phyloP scores from a whole-genome alignment of 2,329 filamentous ascomycete genomes.

The Ascochyta clinopodiicola region DNA sequence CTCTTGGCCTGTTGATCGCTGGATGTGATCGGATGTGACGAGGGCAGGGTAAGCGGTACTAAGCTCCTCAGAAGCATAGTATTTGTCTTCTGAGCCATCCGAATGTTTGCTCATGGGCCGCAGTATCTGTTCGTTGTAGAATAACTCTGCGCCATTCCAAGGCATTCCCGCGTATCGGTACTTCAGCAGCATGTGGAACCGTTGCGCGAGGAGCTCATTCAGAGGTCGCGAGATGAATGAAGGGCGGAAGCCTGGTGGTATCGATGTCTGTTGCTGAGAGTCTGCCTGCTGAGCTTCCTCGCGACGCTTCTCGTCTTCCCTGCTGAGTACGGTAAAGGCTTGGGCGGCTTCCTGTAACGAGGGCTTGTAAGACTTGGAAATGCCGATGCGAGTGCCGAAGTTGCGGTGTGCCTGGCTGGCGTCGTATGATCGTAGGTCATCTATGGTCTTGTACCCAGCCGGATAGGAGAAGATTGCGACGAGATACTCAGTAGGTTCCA shows the following conservation, averaged over 20 bases:
- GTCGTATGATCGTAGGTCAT: slow-evolving; percentile 58
- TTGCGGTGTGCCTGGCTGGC: slow-evolving; percentile 42
- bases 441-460: slow-evolving; percentile 66
- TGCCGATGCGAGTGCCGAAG: slow-evolving; percentile 71
- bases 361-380: slow-evolving; percentile 76
- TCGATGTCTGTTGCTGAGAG: slow-evolving; percentile 19
- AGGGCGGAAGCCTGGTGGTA: slow-evolving; percentile 54
- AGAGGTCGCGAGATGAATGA: slow-evolving; percentile 77
- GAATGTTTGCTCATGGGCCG: slow-evolving; percentile 32
- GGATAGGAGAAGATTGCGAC: slow-evolving; percentile 73
- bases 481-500: slow-evolving; percentile 71
- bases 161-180: slow-evolving; percentile 62
- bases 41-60: slow-evolving; percentile 52
- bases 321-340: slow-evolving; percentile 56
- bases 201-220: slow-evolving; percentile 69
- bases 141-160: slow-evolving; percentile 73
- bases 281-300: slow-evolving; percentile 29
- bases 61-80: slow-evolving; percentile 45
- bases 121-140: slow-evolving; percentile 56
- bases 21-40: slow-evolving; percentile 60
- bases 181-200: slow-evolving; percentile 68
- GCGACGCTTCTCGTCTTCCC: slow-evolving; percentile 37
- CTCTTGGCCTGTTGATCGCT: slow-evolving; percentile 34
- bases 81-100: slow-evolving; percentile 48
- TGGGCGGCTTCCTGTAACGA: slow-evolving; percentile 60